Evolutionary conservation across 202 grass and related monocot genomes (phyloP).

Genomic region (Elaeis oleifera): DNA sequence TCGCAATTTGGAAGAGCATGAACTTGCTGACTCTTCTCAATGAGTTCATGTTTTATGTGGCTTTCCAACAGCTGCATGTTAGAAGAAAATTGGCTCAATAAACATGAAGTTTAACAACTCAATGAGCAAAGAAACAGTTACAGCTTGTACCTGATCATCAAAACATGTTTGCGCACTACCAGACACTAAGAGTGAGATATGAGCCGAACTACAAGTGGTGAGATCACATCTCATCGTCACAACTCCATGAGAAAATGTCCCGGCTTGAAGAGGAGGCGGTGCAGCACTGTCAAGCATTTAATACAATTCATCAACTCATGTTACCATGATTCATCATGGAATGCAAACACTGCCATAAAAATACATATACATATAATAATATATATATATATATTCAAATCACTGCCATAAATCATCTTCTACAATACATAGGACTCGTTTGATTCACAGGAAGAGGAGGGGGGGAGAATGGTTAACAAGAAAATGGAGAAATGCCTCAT

Average conservation of each 20-base stretch:
- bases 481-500: no score
- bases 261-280: slow-evolving; percentile 82
- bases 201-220: slow-evolving; percentile 75
- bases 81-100: neutral
- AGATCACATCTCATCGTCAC: slow-evolving; percentile 96
- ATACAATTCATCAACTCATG: slow-evolving; percentile 7
- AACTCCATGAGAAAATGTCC: slow-evolving; percentile 76
- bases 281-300: slow-evolving; percentile 53
- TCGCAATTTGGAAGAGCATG: slow-evolving; percentile 45
- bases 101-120: neutral
- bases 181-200: slow-evolving; percentile 90
- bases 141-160: slow-evolving; percentile 61
- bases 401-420: no score
- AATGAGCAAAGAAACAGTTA: neutral
- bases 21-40: slow-evolving; percentile 79
- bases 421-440: no score
- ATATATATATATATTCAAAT: no score
- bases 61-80: slow-evolving; percentile 67
- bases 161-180: slow-evolving; percentile 96
- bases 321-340: slow-evolving; percentile 7
- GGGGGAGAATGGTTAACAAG: no score
- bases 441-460: no score
- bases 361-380: no score
- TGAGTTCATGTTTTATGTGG: slow-evolving; percentile 88
- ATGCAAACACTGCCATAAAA: neutral